Evolutionary conservation across 768 basidiomycete genomes (phyloP), one percentile per base, ranked within the genome.

Genomic region (Harrya chromipes): DNA sequence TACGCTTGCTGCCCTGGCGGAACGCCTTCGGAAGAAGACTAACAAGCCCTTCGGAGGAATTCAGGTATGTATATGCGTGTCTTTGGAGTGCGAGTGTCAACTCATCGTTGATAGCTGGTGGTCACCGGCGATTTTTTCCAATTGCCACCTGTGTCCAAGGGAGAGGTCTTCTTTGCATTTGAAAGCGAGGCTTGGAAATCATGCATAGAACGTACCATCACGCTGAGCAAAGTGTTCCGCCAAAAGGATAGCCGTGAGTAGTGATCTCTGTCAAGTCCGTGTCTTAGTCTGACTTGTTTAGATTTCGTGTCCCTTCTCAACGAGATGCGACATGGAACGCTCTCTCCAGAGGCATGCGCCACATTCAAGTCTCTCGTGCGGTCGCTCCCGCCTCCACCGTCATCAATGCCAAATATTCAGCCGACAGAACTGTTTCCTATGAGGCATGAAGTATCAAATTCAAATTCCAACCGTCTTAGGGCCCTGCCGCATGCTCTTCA

Each of bases 291-390:
- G n/a, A 24, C 17, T 21, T 19, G 17, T 29, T 20, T 54, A 87
- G 85, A 72, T 24, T 86, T 90, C 56, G 76, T 89, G 52, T 75
- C 81, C 45, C 79, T 88, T 64, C 67, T 91, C n/a, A 90, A 90
- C 62, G 80, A 86, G 63, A 80, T 88, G 69, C 79, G 88, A 23
- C 79, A 77, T 40, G 88, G 88, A 0, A 64, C 59, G 4, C 73
- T 87, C 23, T 75, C 78, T 0, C 53, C 65, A 0, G 61, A 69
- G 1, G 79, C 81, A 1, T 75, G 78, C 29, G 50, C 48, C 14
- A 72, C 68, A 23, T 85, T 86, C 70, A 69, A 68, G 27, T 60
- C 66, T 4, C 73, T 87, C 6, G 68, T 73, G 0, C 69, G 57
- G 26, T 57, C 43, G 51, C 55, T 67, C 19, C 56, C 58, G 2